phyloP scores from a whole-genome alignment of 495 filamentous ascomycete species.

The Penicillium lagena region DNA sequence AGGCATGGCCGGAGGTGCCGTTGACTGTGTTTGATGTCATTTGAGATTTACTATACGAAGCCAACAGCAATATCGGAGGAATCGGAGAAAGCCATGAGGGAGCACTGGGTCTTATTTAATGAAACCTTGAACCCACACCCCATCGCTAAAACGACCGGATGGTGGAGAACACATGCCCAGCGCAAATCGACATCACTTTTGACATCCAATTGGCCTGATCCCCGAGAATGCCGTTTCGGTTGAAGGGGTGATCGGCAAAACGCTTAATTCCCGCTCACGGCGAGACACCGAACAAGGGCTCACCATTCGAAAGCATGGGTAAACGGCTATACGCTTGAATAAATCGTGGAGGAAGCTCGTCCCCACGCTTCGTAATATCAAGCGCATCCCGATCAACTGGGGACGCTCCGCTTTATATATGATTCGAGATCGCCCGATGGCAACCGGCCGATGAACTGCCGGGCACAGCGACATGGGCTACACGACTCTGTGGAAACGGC shows the following conservation, averaged over 20 bases:
- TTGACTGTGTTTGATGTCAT: neutral
- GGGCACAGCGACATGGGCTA: slow-evolving; percentile 22
- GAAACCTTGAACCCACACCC: neutral
- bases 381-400: neutral
- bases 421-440: neutral
- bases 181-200: neutral
- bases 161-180: neutral
- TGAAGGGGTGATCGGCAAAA: slow-evolving; percentile 6
- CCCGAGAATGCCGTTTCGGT: neutral
- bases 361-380: slow-evolving; percentile 1
- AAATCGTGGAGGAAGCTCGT: neutral
- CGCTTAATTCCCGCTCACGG: slow-evolving; percentile 1
- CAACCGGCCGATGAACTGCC: neutral
- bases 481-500: slow-evolving; percentile 35
- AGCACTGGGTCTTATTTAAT: neutral
- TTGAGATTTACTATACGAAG: neutral
- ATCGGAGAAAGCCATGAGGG: neutral
- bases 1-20: slow-evolving; percentile 1
- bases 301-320: slow-evolving; percentile 1
- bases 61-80: neutral
- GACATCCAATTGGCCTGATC: neutral
- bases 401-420: slow-evolving; percentile 1
- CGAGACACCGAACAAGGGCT: neutral
- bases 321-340: slow-evolving; percentile 13
- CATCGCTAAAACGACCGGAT: neutral